These are phyloP conservation scores for Leccinum pachyderme DNA, from an alignment of 1,284 basidiomycete genomes.

Conservation along the genomic window DNA sequence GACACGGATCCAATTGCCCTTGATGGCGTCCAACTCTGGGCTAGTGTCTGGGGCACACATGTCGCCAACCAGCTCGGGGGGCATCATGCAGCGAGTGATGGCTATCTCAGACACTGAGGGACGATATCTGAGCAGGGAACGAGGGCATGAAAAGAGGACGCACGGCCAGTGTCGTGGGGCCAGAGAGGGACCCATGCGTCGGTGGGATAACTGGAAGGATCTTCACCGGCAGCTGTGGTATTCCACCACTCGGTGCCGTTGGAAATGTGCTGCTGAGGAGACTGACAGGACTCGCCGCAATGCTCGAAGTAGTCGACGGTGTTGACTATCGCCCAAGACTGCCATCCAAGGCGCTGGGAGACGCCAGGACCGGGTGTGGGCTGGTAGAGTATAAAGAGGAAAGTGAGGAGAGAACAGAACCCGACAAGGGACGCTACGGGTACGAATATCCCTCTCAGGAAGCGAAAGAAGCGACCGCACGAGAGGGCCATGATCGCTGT, in stretches of 20 bases:
- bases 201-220: slow-evolving; percentile 65
- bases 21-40: slow-evolving; percentile 69
- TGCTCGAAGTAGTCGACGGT: neutral
- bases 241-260: slow-evolving; percentile 73
- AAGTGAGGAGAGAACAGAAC: slow-evolving; percentile 70
- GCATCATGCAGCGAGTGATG: slow-evolving; percentile 67
- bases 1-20: slow-evolving; percentile 88
- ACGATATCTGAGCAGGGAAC: slow-evolving; percentile 4
- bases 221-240: slow-evolving; percentile 40
- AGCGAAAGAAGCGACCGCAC: slow-evolving; percentile 39
- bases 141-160: slow-evolving; percentile 33
- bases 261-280: slow-evolving; percentile 5
- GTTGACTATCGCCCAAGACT: slow-evolving; percentile 76
- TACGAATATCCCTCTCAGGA: slow-evolving; percentile 47
- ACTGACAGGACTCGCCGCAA: neutral
- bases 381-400: slow-evolving; percentile 75
- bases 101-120: slow-evolving; percentile 74
- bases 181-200: slow-evolving; percentile 81
- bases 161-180: slow-evolving; percentile 79
- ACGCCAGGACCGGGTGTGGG: slow-evolving; percentile 69
- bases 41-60: slow-evolving; percentile 71
- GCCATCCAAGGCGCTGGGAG: slow-evolving; percentile 81
- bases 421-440: slow-evolving; percentile 60
- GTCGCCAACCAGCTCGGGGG: slow-evolving; percentile 52
- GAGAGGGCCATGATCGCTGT: slow-evolving; percentile 8